These are phyloP conservation scores for Suhomyces choctaworum DNA, from an alignment of 1,139 yeast genomes.

Conservation along the genomic window DNA sequence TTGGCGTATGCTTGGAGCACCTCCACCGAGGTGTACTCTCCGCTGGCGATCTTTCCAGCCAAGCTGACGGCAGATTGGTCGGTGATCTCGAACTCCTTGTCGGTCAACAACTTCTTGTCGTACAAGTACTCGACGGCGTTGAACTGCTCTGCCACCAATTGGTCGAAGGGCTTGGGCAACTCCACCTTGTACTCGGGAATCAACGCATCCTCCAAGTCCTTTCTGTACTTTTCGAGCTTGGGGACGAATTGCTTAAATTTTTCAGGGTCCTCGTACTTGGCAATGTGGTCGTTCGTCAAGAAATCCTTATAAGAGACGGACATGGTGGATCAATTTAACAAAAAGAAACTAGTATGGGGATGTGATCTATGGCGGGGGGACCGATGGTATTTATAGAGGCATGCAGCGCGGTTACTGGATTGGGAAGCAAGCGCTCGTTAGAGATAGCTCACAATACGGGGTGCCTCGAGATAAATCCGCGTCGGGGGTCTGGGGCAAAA, in stretches of 20 bases:
- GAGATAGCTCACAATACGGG: too few species aligned
- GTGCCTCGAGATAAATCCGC: too few species aligned
- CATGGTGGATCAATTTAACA: conserved; percentile 3
- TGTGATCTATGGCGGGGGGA: not conserved
- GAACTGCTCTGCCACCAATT: conserved; percentile 43
- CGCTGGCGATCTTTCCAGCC: conserved; percentile 37
- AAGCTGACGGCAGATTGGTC: conserved; percentile 41
- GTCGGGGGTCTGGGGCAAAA: too few species aligned
- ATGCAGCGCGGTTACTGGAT: conserved; percentile 4
- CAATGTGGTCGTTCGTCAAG: conserved; percentile 34
- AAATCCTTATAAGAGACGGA: conserved; percentile 24
- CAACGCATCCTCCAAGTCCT: conserved; percentile 40
- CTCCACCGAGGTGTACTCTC: conserved; percentile 42
- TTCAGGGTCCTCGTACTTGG: conserved; percentile 39
- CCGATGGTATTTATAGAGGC: conserved; percentile 3
- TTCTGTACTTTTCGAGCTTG: conserved; percentile 50
- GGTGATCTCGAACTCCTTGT: conserved; percentile 48
- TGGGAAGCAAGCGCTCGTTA: too few species aligned
- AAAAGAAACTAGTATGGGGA: not conserved
- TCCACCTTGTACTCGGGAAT: conserved; percentile 45
- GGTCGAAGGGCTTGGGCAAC: conserved; percentile 41
- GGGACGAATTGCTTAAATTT: conserved; percentile 46
- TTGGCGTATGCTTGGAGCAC: conserved; percentile 54
- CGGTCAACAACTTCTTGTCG: conserved; percentile 43
- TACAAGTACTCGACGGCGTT: conserved; percentile 48